phyloP scores from a whole-genome alignment of 2,329 filamentous ascomycete genomes.

The Sclerotinia sclerotiorum region DNA sequence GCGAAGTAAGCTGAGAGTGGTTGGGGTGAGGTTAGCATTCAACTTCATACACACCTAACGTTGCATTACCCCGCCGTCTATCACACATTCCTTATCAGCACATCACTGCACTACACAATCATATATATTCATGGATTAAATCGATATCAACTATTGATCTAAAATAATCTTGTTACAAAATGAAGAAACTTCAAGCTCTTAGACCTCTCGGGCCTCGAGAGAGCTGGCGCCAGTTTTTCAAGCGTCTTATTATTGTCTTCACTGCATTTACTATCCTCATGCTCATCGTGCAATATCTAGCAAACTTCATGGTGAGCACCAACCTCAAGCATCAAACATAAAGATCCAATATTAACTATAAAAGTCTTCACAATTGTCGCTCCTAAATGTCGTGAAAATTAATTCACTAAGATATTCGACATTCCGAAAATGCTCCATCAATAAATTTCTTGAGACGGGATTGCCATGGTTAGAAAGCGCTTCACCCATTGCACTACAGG shows the following conservation, averaged over 20 bases:
- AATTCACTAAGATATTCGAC: not conserved
- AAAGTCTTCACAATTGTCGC: not conserved
- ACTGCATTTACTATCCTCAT: not conserved
- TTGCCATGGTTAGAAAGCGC: slow-evolving; percentile 6
- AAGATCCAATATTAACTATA: not conserved
- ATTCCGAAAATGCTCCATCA: not conserved
- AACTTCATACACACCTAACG: not conserved
- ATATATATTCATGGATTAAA: not conserved
- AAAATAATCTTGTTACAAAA: not conserved
- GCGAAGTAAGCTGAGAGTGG: not conserved
- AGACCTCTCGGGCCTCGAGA: not conserved
- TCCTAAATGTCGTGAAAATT: not conserved
- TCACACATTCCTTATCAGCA: not conserved
- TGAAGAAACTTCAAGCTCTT: not conserved
- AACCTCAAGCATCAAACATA: not conserved
- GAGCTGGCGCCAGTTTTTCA: not conserved
- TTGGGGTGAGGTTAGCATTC: not conserved
- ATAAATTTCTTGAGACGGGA: slow-evolving; percentile 3
- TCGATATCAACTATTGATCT: not conserved
- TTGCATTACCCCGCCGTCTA: not conserved
- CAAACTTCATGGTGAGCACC: not conserved
- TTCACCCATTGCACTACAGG: not conserved
- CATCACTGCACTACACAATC: not conserved
- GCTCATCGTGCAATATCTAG: not conserved
- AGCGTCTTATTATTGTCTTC: not conserved